Base-by-base conservation (phyloP, 257 asterid genomes). In the Fraxinus quadrangulata region DNA sequence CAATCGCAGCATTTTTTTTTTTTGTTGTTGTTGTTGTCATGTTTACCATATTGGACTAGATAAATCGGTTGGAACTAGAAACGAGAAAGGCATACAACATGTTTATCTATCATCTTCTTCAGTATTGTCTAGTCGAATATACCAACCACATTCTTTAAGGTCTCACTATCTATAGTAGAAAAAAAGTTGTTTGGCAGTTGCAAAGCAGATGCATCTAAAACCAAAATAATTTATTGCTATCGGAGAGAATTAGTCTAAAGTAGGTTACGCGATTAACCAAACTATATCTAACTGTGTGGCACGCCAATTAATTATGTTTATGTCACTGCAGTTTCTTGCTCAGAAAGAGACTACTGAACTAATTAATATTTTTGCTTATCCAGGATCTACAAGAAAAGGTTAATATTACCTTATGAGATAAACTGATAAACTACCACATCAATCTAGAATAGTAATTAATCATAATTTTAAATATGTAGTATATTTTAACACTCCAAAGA, bases 341-440 rank as follows among this genome's bases (percentile, higher is more conserved):
- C 7, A 23, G 85, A 84, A 61, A 78, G 71, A 34, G 81, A 83
- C 84, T 51, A 37, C 78, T 37, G 84, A 83, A 83, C 84, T 83
- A 49, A 70, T 37, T 80, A 11, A 23, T 79, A 76, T 73, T 61
- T 24, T 34, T 72, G 23, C 13, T 56, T 54, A 67, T 76, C 47
- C 51, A 39, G 59, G 39, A 4, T 30, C 31, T 36, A 12, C 17
- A 63, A 63, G 6, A 11, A 24, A 63, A 63, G 19, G 7, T 3
- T 9, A 11, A 23, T 56, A 63, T 24, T 24, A 10, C 19, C 34
- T 24, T 9, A 34, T 39, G 39, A 12, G 37, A 61, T 61, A 19
- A 75, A 73, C 84, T 3, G 84, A 81, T 82, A 76, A 84, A 80
- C 88, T 77, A 85, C 86, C 86, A 26, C 7, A 28, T 70, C 16